Percentiles rank a stretch among this genome's conserved stretches.
These are phyloP conservation scores for Karstenula rhodostoma DNA, from an alignment of 2,329 filamentous ascomycete species.

Conservation along the genomic window DNA sequence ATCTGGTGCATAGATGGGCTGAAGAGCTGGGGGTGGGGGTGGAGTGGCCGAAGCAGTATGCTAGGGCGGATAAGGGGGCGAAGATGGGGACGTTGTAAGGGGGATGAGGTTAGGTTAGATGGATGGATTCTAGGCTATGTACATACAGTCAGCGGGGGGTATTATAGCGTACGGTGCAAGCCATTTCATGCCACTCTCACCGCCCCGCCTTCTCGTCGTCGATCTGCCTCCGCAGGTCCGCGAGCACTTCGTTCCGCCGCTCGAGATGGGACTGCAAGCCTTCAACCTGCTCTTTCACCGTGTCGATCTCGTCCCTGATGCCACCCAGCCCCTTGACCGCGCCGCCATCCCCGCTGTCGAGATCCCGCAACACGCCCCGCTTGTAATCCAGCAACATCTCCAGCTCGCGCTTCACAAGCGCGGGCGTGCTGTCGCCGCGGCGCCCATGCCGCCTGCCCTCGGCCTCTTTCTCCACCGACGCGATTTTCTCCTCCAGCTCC, in stretches of 20 bases:
- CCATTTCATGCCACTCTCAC: too few relatives aligned
- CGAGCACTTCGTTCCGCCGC: slow-evolving; percentile 76
- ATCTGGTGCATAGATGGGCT: slow-evolving; percentile 59
- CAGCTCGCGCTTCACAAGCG: slow-evolving; percentile 90
- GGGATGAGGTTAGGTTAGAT: background rate
- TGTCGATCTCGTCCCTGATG: slow-evolving; percentile 83
- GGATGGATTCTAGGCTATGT: background rate
- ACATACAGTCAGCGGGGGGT: background rate
- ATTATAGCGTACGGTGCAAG: background rate
- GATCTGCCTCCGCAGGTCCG: slow-evolving; percentile 80
- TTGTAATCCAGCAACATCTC: slow-evolving; percentile 97
- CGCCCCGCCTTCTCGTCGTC: slow-evolving; percentile 78
- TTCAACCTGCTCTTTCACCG: slow-evolving; percentile 93
- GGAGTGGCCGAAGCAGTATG: slow-evolving; percentile 44
- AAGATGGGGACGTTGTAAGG: background rate
- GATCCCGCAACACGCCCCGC: slow-evolving; percentile 76
- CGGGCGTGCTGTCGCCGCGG: slow-evolving; percentile 78
- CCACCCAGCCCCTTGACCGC: slow-evolving; percentile 71
- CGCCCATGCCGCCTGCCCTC: slow-evolving; percentile 64
- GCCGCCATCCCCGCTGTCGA: slow-evolving; percentile 77
- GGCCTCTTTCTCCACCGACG: slow-evolving; percentile 78
- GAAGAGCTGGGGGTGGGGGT: slow-evolving; percentile 55
- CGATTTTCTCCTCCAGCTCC: slow-evolving; percentile 88
- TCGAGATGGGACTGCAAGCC: slow-evolving; percentile 84
- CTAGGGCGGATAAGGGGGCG: slow-evolving; percentile 4